Percentiles rank a stretch among this genome's conserved stretches.
These are phyloP conservation scores for Leptosphaerulina australis DNA, from an alignment of 2,329 filamentous ascomycete genomes.

Conservation along the genomic window DNA sequence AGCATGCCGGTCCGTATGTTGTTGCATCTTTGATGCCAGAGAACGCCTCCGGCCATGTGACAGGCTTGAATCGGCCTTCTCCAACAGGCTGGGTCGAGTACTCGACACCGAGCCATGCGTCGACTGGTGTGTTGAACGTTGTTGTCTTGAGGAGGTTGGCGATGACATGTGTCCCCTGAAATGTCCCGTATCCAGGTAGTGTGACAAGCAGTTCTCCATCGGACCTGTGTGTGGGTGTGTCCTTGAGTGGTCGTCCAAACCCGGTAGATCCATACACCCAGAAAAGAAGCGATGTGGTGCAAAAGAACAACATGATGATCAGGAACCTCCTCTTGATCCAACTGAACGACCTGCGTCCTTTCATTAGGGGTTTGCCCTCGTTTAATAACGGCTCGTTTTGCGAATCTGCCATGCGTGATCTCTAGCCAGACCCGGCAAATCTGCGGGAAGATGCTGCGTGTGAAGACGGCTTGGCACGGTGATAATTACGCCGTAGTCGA, in stretches of 20 bases:
- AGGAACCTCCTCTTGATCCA: constrained; percentile 26
- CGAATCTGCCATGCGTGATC: constrained; percentile 14
- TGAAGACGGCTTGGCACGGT: constrained; percentile 4
- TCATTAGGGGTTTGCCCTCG: constrained; percentile 7
- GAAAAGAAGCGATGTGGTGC: constrained; percentile 28
- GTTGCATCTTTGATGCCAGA: constrained; percentile 49
- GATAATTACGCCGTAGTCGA: constrained; percentile 7
- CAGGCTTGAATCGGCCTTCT: constrained; percentile 50
- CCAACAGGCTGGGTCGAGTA: constrained; percentile 53
- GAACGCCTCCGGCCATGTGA: constrained; percentile 52
- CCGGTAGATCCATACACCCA: constrained; percentile 28
- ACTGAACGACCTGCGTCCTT: constrained; percentile 14
- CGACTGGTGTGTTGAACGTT: constrained; percentile 45
- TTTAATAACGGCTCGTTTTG: constrained; percentile 19
- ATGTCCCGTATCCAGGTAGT: constrained; percentile 51
- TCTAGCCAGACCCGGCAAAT: constrained; percentile 6
- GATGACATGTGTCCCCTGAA: constrained; percentile 49
- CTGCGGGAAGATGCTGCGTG: constrained; percentile 6
- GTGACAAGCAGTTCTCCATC: constrained; percentile 29
- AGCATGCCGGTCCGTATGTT: constrained; percentile 52
- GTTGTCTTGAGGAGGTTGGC: constrained; percentile 42
- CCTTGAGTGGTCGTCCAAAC: constrained; percentile 3
- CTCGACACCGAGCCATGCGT: constrained; percentile 58
- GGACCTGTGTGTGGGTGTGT: constrained; percentile 19
- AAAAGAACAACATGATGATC: constrained; percentile 30